phyloP scores from a whole-genome alignment of 2,329 filamentous ascomycete genomes.

The Sclerotinia spermophila region DNA sequence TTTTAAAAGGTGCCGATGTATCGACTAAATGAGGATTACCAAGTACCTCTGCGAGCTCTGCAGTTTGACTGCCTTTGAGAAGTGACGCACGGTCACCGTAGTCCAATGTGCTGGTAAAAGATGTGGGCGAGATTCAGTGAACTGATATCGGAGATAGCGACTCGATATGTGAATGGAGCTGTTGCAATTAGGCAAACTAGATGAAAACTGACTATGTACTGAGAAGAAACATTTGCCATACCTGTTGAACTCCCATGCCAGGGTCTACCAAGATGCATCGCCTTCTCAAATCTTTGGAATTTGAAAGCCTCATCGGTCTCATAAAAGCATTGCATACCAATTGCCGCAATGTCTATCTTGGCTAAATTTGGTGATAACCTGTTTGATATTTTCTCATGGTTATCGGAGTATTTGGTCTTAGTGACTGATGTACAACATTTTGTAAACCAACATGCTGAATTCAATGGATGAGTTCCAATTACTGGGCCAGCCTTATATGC shows the following conservation, averaged over 20 bases:
- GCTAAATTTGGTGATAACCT: background rate
- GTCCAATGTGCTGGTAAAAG: background rate
- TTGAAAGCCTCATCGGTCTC: background rate
- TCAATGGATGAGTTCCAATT: background rate
- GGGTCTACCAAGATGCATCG: background rate
- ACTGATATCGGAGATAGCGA: background rate
- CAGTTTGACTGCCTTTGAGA: background rate
- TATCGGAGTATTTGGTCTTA: background rate
- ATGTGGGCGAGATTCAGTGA: too few relatives aligned
- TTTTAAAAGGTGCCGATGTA: background rate
- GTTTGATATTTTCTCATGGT: background rate
- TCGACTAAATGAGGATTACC: background rate
- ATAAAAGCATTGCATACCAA: background rate
- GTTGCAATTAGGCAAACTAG: background rate
- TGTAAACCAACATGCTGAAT: background rate
- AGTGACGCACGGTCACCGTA: background rate
- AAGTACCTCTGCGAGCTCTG: background rate
- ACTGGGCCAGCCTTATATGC: background rate
- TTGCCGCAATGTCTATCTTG: too few relatives aligned
- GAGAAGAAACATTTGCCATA: too few relatives aligned
- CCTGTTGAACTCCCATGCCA: background rate
- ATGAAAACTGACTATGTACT: too few relatives aligned
- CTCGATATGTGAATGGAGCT: background rate
- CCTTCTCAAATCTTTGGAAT: background rate
- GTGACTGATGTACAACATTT: background rate